Conservation (phyloP, 768 basidiomycete species). For the Naematelia aurantialba region DNA sequence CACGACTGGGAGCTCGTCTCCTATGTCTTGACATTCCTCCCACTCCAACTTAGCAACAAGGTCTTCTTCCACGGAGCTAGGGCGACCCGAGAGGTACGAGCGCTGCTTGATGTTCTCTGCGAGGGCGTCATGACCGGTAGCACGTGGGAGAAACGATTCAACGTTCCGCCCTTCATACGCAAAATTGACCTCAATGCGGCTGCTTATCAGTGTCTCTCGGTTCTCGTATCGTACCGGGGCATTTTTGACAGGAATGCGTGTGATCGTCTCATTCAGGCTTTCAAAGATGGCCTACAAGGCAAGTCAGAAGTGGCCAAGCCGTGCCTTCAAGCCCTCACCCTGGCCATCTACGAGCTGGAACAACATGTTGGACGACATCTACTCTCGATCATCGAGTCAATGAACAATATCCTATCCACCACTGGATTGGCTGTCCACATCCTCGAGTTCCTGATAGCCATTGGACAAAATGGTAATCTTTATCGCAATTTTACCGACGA, state of each 20-base stretch:
- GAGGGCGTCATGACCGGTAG: conserved; percentile 46
- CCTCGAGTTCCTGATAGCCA: conserved; percentile 79
- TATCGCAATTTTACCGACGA: conserved; percentile 86
- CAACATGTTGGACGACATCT: conserved; percentile 74
- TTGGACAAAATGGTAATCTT: conserved; percentile 72
- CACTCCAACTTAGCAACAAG: conserved; percentile 87
- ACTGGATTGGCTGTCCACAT: conserved; percentile 93
- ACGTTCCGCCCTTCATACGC: conserved; percentile 54
- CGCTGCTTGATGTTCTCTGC: conserved; percentile 66
- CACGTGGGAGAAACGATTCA: conserved; percentile 35
- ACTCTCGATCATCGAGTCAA: conserved; percentile 74
- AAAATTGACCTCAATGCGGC: conserved; percentile 79
- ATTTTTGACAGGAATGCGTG: conserved; percentile 61
- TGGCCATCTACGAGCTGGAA: conserved; percentile 81
- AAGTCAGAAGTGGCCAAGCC: conserved; percentile 63
- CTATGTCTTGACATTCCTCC: conserved; percentile 85
- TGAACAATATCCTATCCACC: conserved; percentile 85
- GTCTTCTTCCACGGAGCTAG: conserved; percentile 91
- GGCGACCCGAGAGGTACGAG: conserved; percentile 62
- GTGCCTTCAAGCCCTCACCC: conserved; percentile 81
- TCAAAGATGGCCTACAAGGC: conserved; percentile 52
- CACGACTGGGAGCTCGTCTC: conserved; percentile 89
- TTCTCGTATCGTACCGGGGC: conserved; percentile 78
- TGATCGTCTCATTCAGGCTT: conserved; percentile 52
- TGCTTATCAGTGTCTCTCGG: conserved; percentile 79